Conservation (phyloP, 352 stramenopile genomes). For the Globisporangium paddicum region DNA sequence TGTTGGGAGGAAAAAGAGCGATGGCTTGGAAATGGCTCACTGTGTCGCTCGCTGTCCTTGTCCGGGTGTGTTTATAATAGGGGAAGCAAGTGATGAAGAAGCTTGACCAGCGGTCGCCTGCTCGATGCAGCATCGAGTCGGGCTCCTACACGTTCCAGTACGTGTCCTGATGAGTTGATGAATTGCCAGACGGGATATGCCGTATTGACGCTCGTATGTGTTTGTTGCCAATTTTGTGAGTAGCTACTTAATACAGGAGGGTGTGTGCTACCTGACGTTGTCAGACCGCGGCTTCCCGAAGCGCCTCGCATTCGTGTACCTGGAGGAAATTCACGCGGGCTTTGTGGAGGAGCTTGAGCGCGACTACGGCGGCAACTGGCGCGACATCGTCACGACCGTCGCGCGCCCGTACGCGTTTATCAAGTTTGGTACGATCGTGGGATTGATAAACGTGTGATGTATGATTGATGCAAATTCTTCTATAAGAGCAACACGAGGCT, state of each 20-base stretch:
- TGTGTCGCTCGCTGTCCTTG: no score
- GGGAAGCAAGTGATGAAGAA: constrained; percentile 94
- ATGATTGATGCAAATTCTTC: not conserved
- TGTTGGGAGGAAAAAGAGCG: no score
- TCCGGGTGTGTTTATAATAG: constrained; percentile 24
- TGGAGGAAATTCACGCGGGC: constrained; percentile 93
- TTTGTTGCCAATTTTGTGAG: no score
- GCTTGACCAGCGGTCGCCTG: constrained; percentile 87
- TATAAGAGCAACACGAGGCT: not conserved
- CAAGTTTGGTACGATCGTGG: constrained; percentile 88
- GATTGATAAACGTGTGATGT: no score
- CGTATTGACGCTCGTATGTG: no score
- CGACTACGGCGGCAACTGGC: constrained; percentile 90
- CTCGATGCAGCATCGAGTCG: constrained; percentile 94
- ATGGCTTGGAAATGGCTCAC: no score
- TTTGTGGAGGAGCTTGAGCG: constrained; percentile 95
- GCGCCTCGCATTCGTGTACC: constrained; percentile 96
- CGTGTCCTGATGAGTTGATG: no score
- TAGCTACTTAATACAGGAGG: constrained; percentile 97
- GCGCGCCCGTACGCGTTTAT: constrained; percentile 98
- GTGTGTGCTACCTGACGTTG: constrained; percentile 96
- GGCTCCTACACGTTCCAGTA: constrained; percentile 91
- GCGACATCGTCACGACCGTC: constrained; percentile 92
- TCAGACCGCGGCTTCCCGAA: constrained; percentile 97
- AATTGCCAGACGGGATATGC: no score